These are phyloP conservation scores for Heterobasidion occidentale DNA, from an alignment of 1,284 basidiomycete species.

Conservation along the genomic window DNA sequence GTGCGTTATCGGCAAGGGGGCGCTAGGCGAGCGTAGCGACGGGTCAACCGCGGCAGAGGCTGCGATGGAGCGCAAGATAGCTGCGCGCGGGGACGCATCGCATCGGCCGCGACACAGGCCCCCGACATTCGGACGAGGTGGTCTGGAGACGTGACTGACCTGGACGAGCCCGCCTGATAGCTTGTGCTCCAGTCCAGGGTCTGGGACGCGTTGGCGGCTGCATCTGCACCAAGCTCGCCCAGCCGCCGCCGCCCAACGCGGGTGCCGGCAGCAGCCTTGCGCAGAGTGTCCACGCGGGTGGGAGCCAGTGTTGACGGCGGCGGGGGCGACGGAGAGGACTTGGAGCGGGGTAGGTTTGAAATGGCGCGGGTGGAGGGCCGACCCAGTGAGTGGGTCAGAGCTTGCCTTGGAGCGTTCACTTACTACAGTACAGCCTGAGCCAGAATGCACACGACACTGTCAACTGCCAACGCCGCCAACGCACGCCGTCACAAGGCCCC, in stretches of 20 bases:
- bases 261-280: constrained; percentile 7
- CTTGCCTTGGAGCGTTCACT: constrained; percentile 3
- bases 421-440: background rate
- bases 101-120: no score
- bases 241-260: constrained; percentile 14
- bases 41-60: no score
- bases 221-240: constrained; percentile 16
- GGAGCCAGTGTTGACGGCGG: constrained; percentile 27
- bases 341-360: constrained; percentile 67
- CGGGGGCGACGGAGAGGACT: constrained; percentile 70
- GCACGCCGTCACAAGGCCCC: no score
- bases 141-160: constrained; percentile 29
- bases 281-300: constrained; percentile 19
- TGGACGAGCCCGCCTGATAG: constrained; percentile 74
- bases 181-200: constrained; percentile 72
- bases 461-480: background rate
- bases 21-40: no score
- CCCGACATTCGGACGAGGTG: background rate
- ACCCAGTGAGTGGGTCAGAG: constrained; percentile 1
- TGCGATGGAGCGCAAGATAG: no score
- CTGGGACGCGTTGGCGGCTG: constrained; percentile 16
- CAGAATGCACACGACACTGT: background rate
- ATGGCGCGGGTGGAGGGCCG: background rate
- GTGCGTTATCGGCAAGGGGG: no score
- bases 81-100: no score